Conservation (phyloP, 768 basidiomycete species). For the Paxillus rubicundulus region DNA sequence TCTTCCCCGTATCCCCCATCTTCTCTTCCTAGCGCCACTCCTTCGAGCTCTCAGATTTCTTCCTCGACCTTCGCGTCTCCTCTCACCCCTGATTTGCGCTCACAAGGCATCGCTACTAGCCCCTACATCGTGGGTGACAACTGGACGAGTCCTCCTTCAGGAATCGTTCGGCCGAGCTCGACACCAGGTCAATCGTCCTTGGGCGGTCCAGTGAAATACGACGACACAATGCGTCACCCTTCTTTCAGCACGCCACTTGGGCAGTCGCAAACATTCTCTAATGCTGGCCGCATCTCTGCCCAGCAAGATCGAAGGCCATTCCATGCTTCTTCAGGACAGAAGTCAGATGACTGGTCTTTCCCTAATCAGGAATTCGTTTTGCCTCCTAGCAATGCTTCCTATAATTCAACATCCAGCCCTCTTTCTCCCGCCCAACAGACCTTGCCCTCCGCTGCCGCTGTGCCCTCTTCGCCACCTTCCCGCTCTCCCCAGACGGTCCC, state of each 20-base stretch:
- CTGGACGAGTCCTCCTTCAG: constrained; percentile 54
- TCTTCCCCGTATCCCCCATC: constrained; percentile 48
- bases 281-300: constrained; percentile 67
- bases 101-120: constrained; percentile 44
- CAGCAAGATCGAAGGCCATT: constrained; percentile 64
- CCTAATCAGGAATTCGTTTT: constrained; percentile 58
- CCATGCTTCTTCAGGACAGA: constrained; percentile 40
- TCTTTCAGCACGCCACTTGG: constrained; percentile 60
- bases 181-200: constrained; percentile 58
- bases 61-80: constrained; percentile 47
- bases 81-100: constrained; percentile 46
- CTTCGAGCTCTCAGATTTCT: constrained; percentile 50
- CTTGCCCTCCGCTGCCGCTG: constrained; percentile 31
- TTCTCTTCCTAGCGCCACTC: constrained; percentile 51
- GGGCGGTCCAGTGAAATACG: constrained; percentile 58
- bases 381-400: constrained; percentile 25
- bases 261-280: constrained; percentile 62
- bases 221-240: constrained; percentile 66
- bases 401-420: constrained; percentile 32
- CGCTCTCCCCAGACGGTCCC: constrained; percentile 54
- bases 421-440: constrained; percentile 42
- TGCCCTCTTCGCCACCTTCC: constrained; percentile 42
- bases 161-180: constrained; percentile 66
- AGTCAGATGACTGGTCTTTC: constrained; percentile 74
- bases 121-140: constrained; percentile 46